Base-by-base conservation (phyloP, 495 filamentous ascomycete genomes). In the Tuber aestivum region DNA sequence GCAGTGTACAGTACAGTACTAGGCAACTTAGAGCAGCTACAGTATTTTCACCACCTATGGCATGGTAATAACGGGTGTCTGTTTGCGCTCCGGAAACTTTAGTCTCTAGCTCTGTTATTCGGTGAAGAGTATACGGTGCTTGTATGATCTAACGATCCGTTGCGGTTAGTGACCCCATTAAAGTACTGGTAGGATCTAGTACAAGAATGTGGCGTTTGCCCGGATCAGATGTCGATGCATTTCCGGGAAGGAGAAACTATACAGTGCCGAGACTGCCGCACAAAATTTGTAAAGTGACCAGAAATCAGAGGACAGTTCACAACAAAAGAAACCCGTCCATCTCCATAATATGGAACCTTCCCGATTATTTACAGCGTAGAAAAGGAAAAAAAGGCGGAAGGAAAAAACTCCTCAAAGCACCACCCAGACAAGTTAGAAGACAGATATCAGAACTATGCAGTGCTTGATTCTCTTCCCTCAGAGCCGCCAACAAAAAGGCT, bases 401-500 rank as follows among this genome's bases (percentile, higher is more conserved):
- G 2, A 45, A 21, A 7, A 50, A n/a, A 50, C 21, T 23, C 45
- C 21, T 23, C 45, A n/a, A 50, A 61, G n/a, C 50, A 18, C 27
- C 12, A 16, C 56, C n/a, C 12, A 35, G 56, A 32, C 27, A 35
- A 65, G 14, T 21, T n/a, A 3, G 56, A 65, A 3, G 32, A 35
- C 27, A 32, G 27, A 20, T 35, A 65, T 65, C 56, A 35, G 27
- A 18, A 3, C 27, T 65, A 16, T 35, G 27, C 27, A 32, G 56
- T 65, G 14, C 56, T 65, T 65, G 12, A 65, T 35, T 14, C 56
- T 18, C 27, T 35, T 35, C 56, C 27, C 27, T 65, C 56, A 32
- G 27, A 20, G 56, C 56, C 18, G 32, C 56, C 56, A 79, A 72
- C n/a, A 48, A 79, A 79, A 27, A 79, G 35, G 32, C 73, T 71